These are phyloP conservation scores for Cylindrodendrum hubeiense DNA, from an alignment of 2,329 filamentous ascomycete species.

Conservation along the genomic window DNA sequence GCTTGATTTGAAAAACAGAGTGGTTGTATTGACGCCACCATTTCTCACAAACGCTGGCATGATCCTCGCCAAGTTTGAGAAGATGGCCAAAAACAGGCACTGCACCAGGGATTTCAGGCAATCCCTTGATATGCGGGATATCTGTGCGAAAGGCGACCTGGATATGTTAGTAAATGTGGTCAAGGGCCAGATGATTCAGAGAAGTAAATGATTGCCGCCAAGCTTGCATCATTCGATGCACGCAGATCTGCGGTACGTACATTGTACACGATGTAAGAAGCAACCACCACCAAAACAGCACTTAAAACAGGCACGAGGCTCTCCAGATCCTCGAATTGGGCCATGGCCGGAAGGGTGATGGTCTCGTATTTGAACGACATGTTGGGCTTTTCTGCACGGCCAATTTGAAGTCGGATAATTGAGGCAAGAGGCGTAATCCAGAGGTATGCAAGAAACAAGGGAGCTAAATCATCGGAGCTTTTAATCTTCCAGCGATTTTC, in stretches of 20 bases:
- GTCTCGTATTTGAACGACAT: constrained; percentile 3
- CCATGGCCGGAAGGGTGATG: not conserved
- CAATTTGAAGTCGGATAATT: not conserved
- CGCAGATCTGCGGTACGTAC: not conserved
- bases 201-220: not conserved
- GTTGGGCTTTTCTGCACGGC: not conserved
- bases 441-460: no score
- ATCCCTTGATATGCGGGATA: constrained; percentile 60
- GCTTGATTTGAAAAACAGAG: constrained; percentile 54
- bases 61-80: constrained; percentile 63
- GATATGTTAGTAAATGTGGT: not conserved
- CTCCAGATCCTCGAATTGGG: not conserved
- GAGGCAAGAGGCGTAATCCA: no score
- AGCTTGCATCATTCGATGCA: not conserved
- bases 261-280: constrained; percentile 4
- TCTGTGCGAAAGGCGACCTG: constrained; percentile 54
- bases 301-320: not conserved
- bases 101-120: constrained; percentile 64
- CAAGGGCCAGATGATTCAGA: not conserved
- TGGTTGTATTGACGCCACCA: constrained; percentile 62
- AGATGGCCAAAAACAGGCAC: constrained; percentile 64
- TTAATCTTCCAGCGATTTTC: not conserved
- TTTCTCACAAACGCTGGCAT: constrained; percentile 63
- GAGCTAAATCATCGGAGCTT: not conserved
- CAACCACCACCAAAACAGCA: not conserved